These are phyloP conservation scores for Diplodia intermedia DNA, from an alignment of 2,329 filamentous ascomycete species.

Conservation along the genomic window DNA sequence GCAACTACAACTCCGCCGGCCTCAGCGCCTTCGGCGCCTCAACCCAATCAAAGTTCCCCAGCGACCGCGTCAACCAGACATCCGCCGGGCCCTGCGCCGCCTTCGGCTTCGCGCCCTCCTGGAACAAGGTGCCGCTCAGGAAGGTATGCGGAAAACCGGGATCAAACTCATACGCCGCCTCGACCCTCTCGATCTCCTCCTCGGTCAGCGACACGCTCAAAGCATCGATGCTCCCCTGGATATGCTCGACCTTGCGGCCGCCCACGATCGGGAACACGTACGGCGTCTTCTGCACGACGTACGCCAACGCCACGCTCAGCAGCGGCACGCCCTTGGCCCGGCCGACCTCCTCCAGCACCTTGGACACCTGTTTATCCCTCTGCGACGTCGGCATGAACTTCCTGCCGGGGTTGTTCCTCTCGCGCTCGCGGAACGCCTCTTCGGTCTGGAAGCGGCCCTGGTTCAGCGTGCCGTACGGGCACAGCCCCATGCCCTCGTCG, in stretches of 20 bases:
- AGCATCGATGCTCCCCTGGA: constrained; percentile 73
- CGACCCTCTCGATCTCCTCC: constrained; percentile 71
- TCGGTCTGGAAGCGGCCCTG: constrained; percentile 53
- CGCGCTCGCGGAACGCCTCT: constrained; percentile 47
- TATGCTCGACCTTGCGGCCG: constrained; percentile 71
- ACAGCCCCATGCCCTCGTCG: constrained; percentile 51
- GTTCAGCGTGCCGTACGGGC: constrained; percentile 63
- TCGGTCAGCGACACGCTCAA: constrained; percentile 65
- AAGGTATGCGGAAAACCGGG: constrained; percentile 72
- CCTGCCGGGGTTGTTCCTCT: constrained; percentile 47
- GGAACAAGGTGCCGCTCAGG: constrained; percentile 43
- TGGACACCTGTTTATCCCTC: constrained; percentile 60
- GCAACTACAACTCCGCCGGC: background rate
- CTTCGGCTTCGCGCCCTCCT: constrained; percentile 8
- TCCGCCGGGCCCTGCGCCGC: constrained; percentile 25
- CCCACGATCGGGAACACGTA: constrained; percentile 78
- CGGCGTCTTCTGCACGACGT: constrained; percentile 74
- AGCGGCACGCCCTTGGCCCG: constrained; percentile 56
- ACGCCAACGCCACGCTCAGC: constrained; percentile 71
- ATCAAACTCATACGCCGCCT: constrained; percentile 67
- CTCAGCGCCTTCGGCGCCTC: constrained; percentile 26
- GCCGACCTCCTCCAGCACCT: constrained; percentile 67
- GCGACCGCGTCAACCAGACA: constrained; percentile 27
- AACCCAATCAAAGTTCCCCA: constrained; percentile 31
- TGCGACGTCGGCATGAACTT: constrained; percentile 49